Base-by-base conservation (phyloP, 805 yeast species). In the Kluyveromyces wickerhamii region DNA sequence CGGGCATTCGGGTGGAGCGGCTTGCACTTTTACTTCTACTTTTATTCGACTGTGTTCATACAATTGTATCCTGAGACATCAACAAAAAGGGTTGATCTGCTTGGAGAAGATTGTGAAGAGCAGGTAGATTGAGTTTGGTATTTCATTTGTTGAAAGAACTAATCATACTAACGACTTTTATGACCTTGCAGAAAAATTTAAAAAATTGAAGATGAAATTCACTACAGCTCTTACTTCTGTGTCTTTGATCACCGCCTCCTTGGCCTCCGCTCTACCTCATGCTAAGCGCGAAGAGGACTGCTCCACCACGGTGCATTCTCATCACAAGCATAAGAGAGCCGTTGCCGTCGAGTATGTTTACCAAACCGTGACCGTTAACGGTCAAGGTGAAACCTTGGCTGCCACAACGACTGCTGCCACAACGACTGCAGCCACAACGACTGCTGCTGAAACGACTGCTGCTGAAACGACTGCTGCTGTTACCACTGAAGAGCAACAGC, bases 351-450 rank as follows among this genome's bases (percentile, higher is more conserved):
- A 68, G 49, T 67, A 68, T 42, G 70, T 66, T 22, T 71, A 73
- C 53, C 71, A 72, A 46, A 71, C 77, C 21, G 70, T 72, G 34
- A 65, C 72, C 17, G 77, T 72, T 34, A 66, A 69, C 41, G 67
- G 60, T 31, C 54, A 62, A n/a, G 75, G 74, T 41, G 47, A 59
- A 38, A 66, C 74, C 31, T 51, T 71, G 39, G 48, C 63, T 22
- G 41, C 59, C 9, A 53, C 56, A 10, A 48, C 52, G 29, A 44
- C 51, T 27, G 39, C 56, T 15, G 27, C 45, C 17, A 32, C 45
- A 15, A 21, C 58, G 27, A 39, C 59, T 22, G 27, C 58, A 14
- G 35, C 44, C 17, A 46, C 55, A 32, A 42, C 54, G 29, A 34
- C 52, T 8, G 16, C 37, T 25, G 21, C 37, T 33, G 27, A 30